These are phyloP conservation scores for Aspergillus sparsus DNA, from an alignment of 495 filamentous ascomycete genomes.

Conservation along the genomic window DNA sequence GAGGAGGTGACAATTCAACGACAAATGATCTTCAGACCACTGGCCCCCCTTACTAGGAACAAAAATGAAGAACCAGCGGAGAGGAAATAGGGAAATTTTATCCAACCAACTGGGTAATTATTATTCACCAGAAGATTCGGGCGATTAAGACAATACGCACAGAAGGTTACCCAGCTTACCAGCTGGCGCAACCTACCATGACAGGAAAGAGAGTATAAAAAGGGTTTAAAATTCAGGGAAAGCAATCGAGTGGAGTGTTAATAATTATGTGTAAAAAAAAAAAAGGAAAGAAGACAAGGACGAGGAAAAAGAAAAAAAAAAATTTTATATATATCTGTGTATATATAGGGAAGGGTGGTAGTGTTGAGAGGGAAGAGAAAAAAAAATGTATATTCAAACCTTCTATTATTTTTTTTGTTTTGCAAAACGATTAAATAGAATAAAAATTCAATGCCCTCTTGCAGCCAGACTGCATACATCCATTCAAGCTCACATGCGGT, in stretches of 20 bases:
- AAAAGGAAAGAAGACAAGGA: constrained; percentile 2
- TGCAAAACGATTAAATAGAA: background rate
- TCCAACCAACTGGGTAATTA: background rate
- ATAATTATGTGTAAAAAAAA: background rate
- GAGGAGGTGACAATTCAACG: background rate
- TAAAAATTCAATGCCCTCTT: constrained; percentile 1
- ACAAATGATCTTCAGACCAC: constrained; percentile 4
- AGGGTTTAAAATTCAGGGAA: constrained; percentile 9
- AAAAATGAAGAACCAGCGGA: constrained; percentile 3
- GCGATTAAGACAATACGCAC: background rate
- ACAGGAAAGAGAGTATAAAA: constrained; percentile 7
- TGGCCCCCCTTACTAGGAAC: constrained; percentile 1
- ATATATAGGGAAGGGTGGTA: background rate
- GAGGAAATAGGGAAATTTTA: background rate
- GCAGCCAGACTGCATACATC: constrained; percentile 1
- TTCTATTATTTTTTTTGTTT: background rate
- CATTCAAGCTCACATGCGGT: constrained; percentile 2
- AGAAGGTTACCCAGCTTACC: constrained; percentile 6
- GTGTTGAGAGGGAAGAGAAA: background rate
- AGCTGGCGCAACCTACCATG: constrained; percentile 1
- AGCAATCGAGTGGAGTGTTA: constrained; percentile 2
- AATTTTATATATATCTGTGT: background rate
- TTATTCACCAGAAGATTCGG: background rate
- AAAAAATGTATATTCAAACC: background rate
- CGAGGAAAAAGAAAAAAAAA: constrained; percentile 7